Percentiles rank a stretch among this genome's conserved stretches.
Evolutionary conservation across 2,329 filamentous ascomycete species (phyloP).

Genomic region (Fusarium sp.): DNA sequence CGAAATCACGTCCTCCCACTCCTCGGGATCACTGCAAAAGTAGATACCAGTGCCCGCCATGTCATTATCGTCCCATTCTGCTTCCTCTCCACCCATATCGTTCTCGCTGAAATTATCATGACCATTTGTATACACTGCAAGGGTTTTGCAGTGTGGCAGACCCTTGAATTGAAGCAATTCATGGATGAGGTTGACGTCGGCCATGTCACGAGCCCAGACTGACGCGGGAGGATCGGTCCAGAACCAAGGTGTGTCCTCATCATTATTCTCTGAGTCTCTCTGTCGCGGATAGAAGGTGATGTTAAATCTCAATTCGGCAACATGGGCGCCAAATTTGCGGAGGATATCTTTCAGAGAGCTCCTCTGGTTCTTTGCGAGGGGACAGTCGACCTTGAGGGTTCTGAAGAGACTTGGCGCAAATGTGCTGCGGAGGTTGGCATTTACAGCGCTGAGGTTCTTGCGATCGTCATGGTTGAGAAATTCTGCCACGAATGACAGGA

Average conservation of each 20-base stretch:
- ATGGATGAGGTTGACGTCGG: background rate
- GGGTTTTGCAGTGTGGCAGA: background rate
- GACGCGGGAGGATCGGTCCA: background rate
- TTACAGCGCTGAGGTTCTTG: background rate
- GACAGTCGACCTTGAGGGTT: background rate
- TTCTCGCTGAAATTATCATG: background rate
- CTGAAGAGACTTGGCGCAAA: background rate
- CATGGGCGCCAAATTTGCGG: background rate
- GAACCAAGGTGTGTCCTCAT: background rate
- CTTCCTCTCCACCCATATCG: background rate
- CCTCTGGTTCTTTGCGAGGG: background rate
- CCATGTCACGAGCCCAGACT: slow-evolving; percentile 11
- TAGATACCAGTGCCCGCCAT: background rate
- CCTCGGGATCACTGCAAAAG: slow-evolving; percentile 4
- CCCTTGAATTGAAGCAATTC: slow-evolving; percentile 4
- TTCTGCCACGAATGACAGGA: background rate
- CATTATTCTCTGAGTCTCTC: background rate
- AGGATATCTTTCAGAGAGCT: background rate
- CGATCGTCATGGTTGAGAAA: background rate
- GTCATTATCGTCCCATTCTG: slow-evolving; percentile 10
- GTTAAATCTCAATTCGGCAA: background rate
- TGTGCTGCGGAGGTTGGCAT: background rate
- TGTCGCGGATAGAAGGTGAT: background rate
- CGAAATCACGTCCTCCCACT: background rate
- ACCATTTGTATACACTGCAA: background rate